phyloP scores from a whole-genome alignment of 2,329 filamentous ascomycete genomes.

The Torrubiellomyces zombiae region DNA sequence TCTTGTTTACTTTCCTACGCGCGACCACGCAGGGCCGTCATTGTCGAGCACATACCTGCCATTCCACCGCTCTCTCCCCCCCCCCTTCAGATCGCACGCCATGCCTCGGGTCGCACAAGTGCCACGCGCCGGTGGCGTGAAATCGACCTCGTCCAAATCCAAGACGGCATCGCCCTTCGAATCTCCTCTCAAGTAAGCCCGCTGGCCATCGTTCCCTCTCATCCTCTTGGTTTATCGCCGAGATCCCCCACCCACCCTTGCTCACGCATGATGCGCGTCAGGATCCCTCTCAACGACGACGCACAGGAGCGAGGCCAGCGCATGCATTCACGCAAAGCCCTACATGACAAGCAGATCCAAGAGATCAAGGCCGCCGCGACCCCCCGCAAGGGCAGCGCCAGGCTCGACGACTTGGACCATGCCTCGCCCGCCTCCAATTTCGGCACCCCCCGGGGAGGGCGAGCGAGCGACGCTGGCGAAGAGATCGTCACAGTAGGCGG shows the following conservation, averaged over 20 bases:
- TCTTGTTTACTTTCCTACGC: conserved; percentile 7
- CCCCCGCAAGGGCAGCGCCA: conserved; percentile 43
- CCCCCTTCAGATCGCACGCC: conserved; percentile 8
- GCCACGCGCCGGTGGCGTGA: conserved; percentile 30
- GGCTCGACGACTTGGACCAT: conserved; percentile 42
- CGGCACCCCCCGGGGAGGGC: conserved; percentile 28
- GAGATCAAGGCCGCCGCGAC: conserved; percentile 64
- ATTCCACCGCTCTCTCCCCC: conserved; percentile 3
- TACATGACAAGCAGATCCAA: conserved; percentile 82
- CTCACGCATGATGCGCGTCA: conserved; percentile 18
- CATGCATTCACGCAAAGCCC: conserved; percentile 70
- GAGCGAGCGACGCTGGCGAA: conserved; percentile 28
- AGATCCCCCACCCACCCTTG: not conserved
- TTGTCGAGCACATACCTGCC: conserved; percentile 1
- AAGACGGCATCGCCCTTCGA: conserved; percentile 36
- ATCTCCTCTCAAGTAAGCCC: conserved; percentile 38
- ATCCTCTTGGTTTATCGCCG: not conserved
- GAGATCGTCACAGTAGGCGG: conserved; percentile 52
- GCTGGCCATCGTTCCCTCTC: conserved; percentile 1
- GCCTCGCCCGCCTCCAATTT: conserved; percentile 38
- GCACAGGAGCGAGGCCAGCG: conserved; percentile 78
- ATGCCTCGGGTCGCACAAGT: conserved; percentile 44
- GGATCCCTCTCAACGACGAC: conserved; percentile 94
- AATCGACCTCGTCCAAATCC: conserved; percentile 30
- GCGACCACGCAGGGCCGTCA: conserved; percentile 4